Base-by-base conservation (phyloP, 768 basidiomycete genomes). In the Paxillus ammoniavirescens region DNA sequence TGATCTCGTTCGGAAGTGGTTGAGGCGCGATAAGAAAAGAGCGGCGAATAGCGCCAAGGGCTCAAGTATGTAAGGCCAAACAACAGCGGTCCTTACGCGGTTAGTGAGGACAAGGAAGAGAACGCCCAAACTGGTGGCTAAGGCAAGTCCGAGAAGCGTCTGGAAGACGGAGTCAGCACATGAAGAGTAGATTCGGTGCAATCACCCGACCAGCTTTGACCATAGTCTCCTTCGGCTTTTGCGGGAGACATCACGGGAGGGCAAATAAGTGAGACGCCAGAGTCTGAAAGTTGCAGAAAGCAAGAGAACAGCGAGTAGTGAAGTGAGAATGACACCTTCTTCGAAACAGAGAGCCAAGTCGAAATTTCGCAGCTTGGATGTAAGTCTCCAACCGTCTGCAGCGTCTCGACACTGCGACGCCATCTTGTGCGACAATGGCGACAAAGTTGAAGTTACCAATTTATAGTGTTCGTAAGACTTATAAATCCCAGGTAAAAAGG, bases 281-380 rank as follows among this genome's bases (percentile, higher is more conserved):
- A 76, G 71, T 30, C 73, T 74, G 41, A 73, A 48, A n/a, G 79
- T 62, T 5, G 75, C 70, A 7, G 75, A 55, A 50, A 83, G 30
- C 30, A 83, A 49, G 48, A 86, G 65, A 8, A 75, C 36, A 2
- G 72, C 72, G 48, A 87, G 73, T 0, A 87, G 61, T 4, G 73
- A 54, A 0, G 89, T 76, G 1, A 92, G 67, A 0, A 94, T 31
- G 41, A 86, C 63, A 13, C 83, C 87, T 57, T 92, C 87, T 61
- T 95, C 87, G 58, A 87, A 90, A 66, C 93, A 96, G 13, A 82
- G 79, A 1, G 92, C 90, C 8, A 86, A 58, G 66, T 95, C 93
- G 65, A 93, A 91, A 13, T 78, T 72, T 49, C 91, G 79, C 0
- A 71, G 59, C 0, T 54, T 66, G 0, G 91, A 93, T 15, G 83